These are phyloP conservation scores for Ophiobolus disseminans DNA, from an alignment of 2,329 filamentous ascomycete genomes.

Conservation along the genomic window DNA sequence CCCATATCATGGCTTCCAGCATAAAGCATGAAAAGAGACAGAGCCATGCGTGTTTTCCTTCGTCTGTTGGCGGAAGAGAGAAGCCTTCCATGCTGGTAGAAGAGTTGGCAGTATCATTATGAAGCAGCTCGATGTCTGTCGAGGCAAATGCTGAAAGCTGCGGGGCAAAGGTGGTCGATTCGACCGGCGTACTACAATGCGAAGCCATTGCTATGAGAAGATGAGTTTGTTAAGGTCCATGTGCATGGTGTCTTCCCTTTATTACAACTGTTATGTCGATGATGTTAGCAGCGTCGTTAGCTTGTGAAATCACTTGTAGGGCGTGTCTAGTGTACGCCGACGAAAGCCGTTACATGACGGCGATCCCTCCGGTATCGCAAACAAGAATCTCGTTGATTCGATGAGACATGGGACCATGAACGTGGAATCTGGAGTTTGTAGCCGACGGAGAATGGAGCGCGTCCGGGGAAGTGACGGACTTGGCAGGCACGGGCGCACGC, in stretches of 20 bases:
- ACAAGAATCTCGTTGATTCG: not conserved
- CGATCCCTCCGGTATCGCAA: not conserved
- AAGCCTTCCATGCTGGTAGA: constrained; percentile 32
- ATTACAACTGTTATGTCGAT: not conserved
- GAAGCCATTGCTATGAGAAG: constrained; percentile 21
- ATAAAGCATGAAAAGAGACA: constrained; percentile 54
- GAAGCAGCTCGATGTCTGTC: constrained; percentile 25
- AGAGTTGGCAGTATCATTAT: too few species aligned
- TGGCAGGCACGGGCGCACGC: constrained; percentile 19
- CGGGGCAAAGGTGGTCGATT: constrained; percentile 19
- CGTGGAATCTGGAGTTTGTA: not conserved
- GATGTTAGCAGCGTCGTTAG: constrained; percentile 3
- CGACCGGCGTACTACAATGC: constrained; percentile 16
- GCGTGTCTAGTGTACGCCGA: constrained; percentile 17
- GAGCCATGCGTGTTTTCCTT: constrained; percentile 40
- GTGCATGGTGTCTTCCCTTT: not conserved
- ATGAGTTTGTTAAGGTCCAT: not conserved
- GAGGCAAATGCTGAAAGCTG: constrained; percentile 14
- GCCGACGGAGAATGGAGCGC: constrained; percentile 1
- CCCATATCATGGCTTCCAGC: constrained; percentile 59
- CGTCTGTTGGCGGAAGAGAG: constrained; percentile 38
- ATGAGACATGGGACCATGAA: not conserved
- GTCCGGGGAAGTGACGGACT: constrained; percentile 10
- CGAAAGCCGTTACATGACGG: constrained; percentile 2
- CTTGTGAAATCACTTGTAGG: constrained; percentile 23